Evolutionary conservation across 2,329 filamentous ascomycete genomes (phyloP).

Genomic region (Epichloe sp.): DNA sequence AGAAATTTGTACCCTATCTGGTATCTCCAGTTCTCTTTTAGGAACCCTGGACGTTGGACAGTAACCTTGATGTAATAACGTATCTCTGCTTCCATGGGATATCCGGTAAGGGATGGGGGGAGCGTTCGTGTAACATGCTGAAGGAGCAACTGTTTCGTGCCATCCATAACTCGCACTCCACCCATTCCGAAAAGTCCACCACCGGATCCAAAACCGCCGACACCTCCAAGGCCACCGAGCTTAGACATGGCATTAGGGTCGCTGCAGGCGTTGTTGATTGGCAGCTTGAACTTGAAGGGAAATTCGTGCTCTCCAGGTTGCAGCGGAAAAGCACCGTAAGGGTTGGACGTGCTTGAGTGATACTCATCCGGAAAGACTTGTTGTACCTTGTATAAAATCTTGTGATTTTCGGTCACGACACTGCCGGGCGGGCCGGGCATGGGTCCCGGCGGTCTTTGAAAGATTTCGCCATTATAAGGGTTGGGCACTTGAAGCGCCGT

Average conservation of each 20-base stretch:
- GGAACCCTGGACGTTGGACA: slow-evolving; percentile 72
- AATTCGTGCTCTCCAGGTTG: slow-evolving; percentile 62
- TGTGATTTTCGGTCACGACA: slow-evolving; percentile 46
- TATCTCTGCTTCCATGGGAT: slow-evolving; percentile 78
- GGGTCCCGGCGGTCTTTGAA: slow-evolving; percentile 16
- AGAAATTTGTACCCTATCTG: slow-evolving; percentile 68
- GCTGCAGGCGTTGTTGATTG: slow-evolving; percentile 62
- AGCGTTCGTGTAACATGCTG: slow-evolving; percentile 73
- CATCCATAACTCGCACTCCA: slow-evolving; percentile 48
- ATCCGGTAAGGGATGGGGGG: slow-evolving; percentile 78
- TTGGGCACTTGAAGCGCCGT: slow-evolving; percentile 47
- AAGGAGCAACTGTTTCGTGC: slow-evolving; percentile 48
- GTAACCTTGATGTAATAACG: slow-evolving; percentile 95
- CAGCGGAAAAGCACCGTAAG: slow-evolving; percentile 42
- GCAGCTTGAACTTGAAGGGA: slow-evolving; percentile 64
- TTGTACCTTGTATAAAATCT: slow-evolving; percentile 62
- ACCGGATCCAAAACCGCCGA: slow-evolving; percentile 35
- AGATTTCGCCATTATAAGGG: slow-evolving; percentile 29
- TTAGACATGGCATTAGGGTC: slow-evolving; percentile 38
- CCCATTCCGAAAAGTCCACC: slow-evolving; percentile 34
- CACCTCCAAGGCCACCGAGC: slow-evolving; percentile 38
- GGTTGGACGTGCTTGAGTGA: slow-evolving; percentile 24
- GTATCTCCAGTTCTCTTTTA: slow-evolving; percentile 77
- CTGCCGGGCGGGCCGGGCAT: slow-evolving; percentile 25
- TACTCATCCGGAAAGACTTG: slow-evolving; percentile 57